Evolutionary conservation across 2,329 filamentous ascomycete genomes (phyloP), one percentile per base, ranked within the genome.

Genomic region (Alternaria sp.): DNA sequence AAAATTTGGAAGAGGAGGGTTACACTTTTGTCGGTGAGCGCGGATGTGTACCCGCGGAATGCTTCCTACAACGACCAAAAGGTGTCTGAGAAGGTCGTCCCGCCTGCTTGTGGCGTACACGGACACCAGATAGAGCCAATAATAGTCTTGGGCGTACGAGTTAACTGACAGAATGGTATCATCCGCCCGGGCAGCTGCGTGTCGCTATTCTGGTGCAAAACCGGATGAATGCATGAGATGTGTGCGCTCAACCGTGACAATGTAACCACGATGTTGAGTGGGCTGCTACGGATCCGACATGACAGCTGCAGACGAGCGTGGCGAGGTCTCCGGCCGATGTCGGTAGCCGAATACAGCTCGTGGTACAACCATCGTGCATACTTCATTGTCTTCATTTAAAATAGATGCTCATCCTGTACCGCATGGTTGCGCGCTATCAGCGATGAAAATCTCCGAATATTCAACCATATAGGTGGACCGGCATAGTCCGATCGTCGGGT

Each of bases 231-330:
- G 46, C 58, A 50, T 49, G 20, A 33, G 45, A 25, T 43, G 33
- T 54, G 46, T 55, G 47, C 20, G 25, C 43, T 46, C 28, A 33
- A 9, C 28, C n/a, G 51, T 41, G 20, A 37, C 25, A 6, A 54
- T 46, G 41, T 46, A 50, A 49, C 53, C 47, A 45, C 14, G 37
- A 33, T 26, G 9, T 37, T 41, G 30, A 53, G 26, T 33, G 54
- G 37, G n/a, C 44, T 44, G 18, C 45, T 25, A 45, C 41, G 15
- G 14, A 45, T 15, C 53, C 45, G 58, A 66, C 61, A 65, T 69
- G 72, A 70, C 70, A 73, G 53, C 70, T 67, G 64, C 60, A 61
- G 63, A 67, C 66, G 60, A 20, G 67, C 63, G 63, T 64, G 53
- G 60, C 61, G 25, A 61, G 46, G 50, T 25, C 60, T 55, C 61